Conservation (phyloP, 1,284 basidiomycete genomes). For the Naganishia sp. region DNA sequence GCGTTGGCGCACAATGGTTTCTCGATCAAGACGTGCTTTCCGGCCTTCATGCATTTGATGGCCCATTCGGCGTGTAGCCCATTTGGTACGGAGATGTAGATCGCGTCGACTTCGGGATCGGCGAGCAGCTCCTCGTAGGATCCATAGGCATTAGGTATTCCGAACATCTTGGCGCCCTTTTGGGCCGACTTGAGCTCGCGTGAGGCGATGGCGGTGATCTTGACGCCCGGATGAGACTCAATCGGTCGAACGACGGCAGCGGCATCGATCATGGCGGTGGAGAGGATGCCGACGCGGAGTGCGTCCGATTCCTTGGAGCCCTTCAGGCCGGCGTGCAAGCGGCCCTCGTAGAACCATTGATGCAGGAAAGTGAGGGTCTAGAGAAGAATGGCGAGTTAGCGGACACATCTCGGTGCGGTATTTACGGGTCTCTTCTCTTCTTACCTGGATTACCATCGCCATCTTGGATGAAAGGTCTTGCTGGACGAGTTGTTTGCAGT, state of each 20-base stretch:
- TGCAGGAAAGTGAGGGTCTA: conserved; percentile 28
- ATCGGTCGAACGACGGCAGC: conserved; percentile 14
- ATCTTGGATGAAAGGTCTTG: neutral
- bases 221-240: conserved; percentile 50
- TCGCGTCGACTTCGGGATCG: conserved; percentile 29
- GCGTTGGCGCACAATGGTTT: conserved; percentile 28
- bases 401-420: neutral
- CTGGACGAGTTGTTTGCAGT: no score
- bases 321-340: conserved; percentile 15
- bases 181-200: conserved; percentile 25
- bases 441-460: conserved; percentile 22
- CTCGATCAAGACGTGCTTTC: conserved; percentile 30
- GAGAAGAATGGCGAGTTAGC: neutral
- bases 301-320: conserved; percentile 17
- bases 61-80: conserved; percentile 30
- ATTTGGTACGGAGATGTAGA: conserved; percentile 30
- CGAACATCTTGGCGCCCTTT: conserved; percentile 22
- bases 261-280: conserved; percentile 27
- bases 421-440: neutral
- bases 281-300: conserved; percentile 19
- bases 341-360: conserved; percentile 27
- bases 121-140: conserved; percentile 23
- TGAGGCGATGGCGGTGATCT: conserved; percentile 56
- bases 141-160: conserved; percentile 21
- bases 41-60: conserved; percentile 29